Percentiles rank a stretch among this genome's conserved stretches.
Evolutionary conservation across 2,329 filamentous ascomycete genomes (phyloP).

Genomic region (Tolypocladium ovalisporum): DNA sequence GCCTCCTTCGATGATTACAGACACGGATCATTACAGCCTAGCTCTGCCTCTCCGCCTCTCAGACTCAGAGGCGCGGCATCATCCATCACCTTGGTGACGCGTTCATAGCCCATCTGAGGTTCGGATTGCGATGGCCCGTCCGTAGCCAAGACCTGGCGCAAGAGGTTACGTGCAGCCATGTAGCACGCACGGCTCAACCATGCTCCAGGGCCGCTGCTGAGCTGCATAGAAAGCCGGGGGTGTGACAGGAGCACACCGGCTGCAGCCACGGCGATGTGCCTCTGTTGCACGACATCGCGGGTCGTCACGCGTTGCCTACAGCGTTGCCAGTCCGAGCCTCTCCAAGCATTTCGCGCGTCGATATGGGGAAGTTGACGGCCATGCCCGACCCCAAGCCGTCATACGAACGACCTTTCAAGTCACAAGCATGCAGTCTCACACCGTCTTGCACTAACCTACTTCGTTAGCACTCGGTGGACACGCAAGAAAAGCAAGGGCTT

Average conservation of each 20-base stretch:
- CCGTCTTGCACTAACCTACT: neutral
- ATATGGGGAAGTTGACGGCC: neutral
- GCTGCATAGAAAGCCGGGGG: neutral
- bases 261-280: neutral
- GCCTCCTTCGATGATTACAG: no score
- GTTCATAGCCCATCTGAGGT: neutral
- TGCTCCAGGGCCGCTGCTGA: neutral
- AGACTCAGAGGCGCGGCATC: neutral
- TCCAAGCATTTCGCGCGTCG: neutral
- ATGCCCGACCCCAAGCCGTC: neutral
- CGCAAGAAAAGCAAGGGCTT: neutral
- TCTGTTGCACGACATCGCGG: neutral
- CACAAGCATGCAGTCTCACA: neutral
- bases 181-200: neutral
- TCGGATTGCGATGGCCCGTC: neutral
- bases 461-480: neutral
- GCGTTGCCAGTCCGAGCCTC: neutral
- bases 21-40: no score
- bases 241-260: neutral
- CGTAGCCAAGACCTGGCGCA: neutral
- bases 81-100: neutral
- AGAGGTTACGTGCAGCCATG: neutral
- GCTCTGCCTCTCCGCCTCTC: neutral
- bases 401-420: neutral
- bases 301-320: neutral